Evolutionary conservation across 176 grass and related monocot genomes (phyloP).

Genomic region (Dactylis glomerata): DNA sequence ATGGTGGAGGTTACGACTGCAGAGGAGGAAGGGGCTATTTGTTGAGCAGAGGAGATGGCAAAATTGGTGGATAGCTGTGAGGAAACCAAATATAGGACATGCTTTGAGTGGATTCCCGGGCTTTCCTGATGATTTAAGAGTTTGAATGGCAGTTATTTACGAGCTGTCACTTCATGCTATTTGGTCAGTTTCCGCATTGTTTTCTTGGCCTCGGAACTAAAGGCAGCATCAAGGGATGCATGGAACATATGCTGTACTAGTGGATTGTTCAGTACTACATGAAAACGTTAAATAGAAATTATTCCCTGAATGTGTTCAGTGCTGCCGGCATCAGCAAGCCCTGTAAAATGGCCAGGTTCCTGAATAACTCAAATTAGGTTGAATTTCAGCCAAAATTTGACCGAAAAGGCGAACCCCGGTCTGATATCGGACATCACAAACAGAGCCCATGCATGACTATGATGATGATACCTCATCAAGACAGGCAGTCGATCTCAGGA

Average conservation of each 20-base stretch:
- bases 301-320: background rate
- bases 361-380: background rate
- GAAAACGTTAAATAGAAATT: background rate
- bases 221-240: background rate
- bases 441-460: constrained; percentile 2
- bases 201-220: background rate
- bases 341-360: background rate
- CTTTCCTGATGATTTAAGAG: too few species aligned
- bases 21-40: background rate
- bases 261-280: background rate
- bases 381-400: background rate
- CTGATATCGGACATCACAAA: background rate
- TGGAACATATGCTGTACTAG: background rate
- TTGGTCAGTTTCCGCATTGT: background rate
- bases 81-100: background rate
- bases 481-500: background rate
- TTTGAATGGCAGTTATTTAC: background rate
- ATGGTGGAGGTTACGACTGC: background rate
- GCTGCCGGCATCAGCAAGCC: background rate
- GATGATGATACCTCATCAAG: constrained; percentile 7
- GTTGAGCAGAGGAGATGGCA: background rate
- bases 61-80: background rate
- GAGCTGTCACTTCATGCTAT: background rate
- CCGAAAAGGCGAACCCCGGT: background rate
- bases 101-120: background rate